Evolutionary conservation across 106 monocot species (phyloP).

Genomic region (Chionographis japonica): DNA sequence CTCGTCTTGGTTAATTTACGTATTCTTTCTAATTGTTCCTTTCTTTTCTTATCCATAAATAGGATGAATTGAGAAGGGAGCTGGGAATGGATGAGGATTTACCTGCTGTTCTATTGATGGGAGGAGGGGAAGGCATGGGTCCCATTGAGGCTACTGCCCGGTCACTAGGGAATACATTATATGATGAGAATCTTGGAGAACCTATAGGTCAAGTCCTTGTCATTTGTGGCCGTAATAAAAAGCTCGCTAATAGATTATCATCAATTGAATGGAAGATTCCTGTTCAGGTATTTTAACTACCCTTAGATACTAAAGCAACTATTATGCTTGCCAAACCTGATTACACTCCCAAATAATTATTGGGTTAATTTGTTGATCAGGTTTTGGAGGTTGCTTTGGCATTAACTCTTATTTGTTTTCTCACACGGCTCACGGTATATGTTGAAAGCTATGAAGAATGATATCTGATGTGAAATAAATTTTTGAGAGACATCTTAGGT

Average conservation of each 20-base stretch:
- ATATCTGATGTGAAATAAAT: too few species aligned
- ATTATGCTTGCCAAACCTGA: background rate
- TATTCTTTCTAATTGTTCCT: background rate
- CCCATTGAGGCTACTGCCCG: conserved; percentile 95
- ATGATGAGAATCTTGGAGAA: conserved; percentile 54
- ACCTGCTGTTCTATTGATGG: conserved; percentile 94
- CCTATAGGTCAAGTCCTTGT: conserved; percentile 85
- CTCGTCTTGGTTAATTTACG: background rate
- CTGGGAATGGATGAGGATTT: conserved; percentile 83
- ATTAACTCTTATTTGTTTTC: too few species aligned
- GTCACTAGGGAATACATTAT: conserved; percentile 65
- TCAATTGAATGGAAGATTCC: conserved; percentile 89
- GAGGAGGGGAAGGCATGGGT: conserved; percentile 99
- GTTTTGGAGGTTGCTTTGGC: too few species aligned
- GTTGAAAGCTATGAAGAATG: too few species aligned
- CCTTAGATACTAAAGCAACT: background rate
- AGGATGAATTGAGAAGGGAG: conserved; percentile 79
- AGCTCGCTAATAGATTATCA: conserved; percentile 54
- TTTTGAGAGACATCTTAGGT: too few species aligned
- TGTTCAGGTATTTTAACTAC: conserved; percentile 51
- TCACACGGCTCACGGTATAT: too few species aligned
- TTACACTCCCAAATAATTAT: background rate
- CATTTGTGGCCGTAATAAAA: conserved; percentile 89
- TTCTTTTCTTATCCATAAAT: conserved; percentile 9
- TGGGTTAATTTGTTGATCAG: too few species aligned